These are phyloP conservation scores for Globisporangium heterothallicum DNA, from an alignment of 352 stramenopile species.

Conservation along the genomic window DNA sequence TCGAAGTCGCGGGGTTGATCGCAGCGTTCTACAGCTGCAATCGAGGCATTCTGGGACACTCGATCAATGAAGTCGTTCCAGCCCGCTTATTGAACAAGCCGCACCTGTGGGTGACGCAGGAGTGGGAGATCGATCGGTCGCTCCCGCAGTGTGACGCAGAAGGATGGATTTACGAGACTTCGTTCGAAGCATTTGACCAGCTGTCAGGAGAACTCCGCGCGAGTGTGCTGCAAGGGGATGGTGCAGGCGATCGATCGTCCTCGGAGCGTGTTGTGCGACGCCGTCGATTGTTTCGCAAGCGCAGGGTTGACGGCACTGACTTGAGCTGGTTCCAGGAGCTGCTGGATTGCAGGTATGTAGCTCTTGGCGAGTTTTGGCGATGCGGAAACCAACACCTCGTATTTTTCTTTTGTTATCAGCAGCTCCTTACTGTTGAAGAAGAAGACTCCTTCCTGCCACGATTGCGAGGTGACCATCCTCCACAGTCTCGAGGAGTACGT, in stretches of 20 bases:
- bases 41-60: conserved; percentile 47
- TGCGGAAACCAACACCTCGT: too few species aligned
- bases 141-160: conserved; percentile 49
- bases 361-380: background rate
- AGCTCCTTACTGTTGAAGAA: conserved; percentile 64
- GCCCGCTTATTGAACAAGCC: conserved; percentile 60
- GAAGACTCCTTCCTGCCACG: conserved; percentile 67
- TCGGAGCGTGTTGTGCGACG: conserved; percentile 37
- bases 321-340: conserved; percentile 82
- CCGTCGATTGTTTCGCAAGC: conserved; percentile 50
- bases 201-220: background rate
- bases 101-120: conserved; percentile 58
- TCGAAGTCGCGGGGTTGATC: conserved; percentile 35
- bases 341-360: conserved; percentile 60
- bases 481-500: conserved; percentile 52
- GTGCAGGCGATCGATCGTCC: background rate
- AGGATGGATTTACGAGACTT: conserved; percentile 65
- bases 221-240: conserved; percentile 1
- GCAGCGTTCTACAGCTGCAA: conserved; percentile 61
- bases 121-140: conserved; percentile 58
- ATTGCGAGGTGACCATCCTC: conserved; percentile 55
- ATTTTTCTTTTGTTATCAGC: too few species aligned
- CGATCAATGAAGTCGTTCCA: conserved; percentile 58
- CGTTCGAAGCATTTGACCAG: conserved; percentile 28
- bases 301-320: conserved; percentile 65